A percentile compares a stretch with the other conserved stretches of the same genome.
Evolutionary conservation across 495 filamentous ascomycete genomes (phyloP).

Genomic region (Sabuloglossum arenarium): DNA sequence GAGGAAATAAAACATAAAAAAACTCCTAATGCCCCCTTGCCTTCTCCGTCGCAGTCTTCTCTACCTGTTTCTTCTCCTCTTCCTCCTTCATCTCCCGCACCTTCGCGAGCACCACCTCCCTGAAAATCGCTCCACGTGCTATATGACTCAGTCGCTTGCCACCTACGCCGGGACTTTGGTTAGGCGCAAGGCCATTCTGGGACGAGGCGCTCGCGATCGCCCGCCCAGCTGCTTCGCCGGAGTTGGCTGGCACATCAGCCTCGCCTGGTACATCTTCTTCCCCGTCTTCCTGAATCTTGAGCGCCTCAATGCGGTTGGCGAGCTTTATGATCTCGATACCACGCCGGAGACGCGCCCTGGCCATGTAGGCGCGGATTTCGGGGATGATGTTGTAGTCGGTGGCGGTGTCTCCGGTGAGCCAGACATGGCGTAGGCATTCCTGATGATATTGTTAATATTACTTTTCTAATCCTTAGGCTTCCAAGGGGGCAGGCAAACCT

Average conservation of each 20-base stretch:
- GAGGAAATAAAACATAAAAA: too few species aligned
- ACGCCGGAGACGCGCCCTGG: conserved; percentile 70
- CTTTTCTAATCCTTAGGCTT: neutral
- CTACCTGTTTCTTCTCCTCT: conserved; percentile 28
- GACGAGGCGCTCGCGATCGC: conserved; percentile 13
- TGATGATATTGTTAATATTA: conserved; percentile 11
- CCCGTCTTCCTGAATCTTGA: conserved; percentile 91
- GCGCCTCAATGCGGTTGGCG: conserved; percentile 85
- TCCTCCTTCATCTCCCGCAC: conserved; percentile 80
- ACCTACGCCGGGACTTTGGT: conserved; percentile 6
- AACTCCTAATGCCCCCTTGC: neutral
- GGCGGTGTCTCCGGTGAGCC: conserved; percentile 80
- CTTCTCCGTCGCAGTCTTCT: neutral
- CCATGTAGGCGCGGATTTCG: conserved; percentile 88
- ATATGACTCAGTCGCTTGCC: conserved; percentile 49
- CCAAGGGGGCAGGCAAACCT: conserved; percentile 23
- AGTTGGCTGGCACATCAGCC: conserved; percentile 38
- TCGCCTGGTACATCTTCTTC: conserved; percentile 47
- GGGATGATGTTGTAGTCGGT: conserved; percentile 92
- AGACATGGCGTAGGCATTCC: conserved; percentile 65
- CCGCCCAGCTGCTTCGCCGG: conserved; percentile 19
- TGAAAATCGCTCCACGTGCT: conserved; percentile 82
- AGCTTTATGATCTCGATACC: conserved; percentile 96
- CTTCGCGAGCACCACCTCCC: conserved; percentile 93
- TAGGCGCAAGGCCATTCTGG: conserved; percentile 16